Evolutionary conservation across 345 rosid species (phyloP).

Genomic region (Psidium guajava): DNA sequence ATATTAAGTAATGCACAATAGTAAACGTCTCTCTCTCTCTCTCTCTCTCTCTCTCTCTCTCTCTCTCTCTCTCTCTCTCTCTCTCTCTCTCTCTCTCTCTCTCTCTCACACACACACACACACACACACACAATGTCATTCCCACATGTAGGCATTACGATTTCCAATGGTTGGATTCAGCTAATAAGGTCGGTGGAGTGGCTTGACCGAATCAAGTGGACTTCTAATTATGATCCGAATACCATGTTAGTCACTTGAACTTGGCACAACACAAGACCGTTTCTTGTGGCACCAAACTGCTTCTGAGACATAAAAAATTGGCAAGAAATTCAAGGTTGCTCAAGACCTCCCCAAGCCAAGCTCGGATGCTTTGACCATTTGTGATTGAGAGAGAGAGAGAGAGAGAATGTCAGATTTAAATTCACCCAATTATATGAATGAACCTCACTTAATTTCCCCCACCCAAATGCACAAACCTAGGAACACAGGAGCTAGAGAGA

Average conservation of each 20-base stretch:
- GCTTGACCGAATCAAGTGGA: conserved; percentile 1
- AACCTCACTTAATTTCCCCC: neutral
- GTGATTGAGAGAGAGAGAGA: neutral
- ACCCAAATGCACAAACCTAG: neutral
- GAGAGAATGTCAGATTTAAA: neutral
- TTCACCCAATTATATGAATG: neutral
- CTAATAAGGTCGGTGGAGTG: conserved; percentile 8
- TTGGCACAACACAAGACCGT: neutral
- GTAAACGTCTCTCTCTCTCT: too few species aligned
- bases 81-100: neutral
- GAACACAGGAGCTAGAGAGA: neutral
- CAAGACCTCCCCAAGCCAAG: neutral
- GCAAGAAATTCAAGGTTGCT: neutral
- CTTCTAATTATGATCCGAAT: conserved; percentile 5
- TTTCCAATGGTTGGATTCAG: conserved; percentile 13
- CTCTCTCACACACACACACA: too few species aligned
- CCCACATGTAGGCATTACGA: neutral
- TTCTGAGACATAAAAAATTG: neutral
- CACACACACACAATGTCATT: neutral
- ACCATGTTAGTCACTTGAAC: neutral
- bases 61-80: neutral
- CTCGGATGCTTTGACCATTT: neutral
- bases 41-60: too few species aligned
- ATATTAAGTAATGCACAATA: too few species aligned
- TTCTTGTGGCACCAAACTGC: neutral